These are phyloP conservation scores for Salix koriyanagi DNA, from an alignment of 345 rosid species.

Conservation along the genomic window DNA sequence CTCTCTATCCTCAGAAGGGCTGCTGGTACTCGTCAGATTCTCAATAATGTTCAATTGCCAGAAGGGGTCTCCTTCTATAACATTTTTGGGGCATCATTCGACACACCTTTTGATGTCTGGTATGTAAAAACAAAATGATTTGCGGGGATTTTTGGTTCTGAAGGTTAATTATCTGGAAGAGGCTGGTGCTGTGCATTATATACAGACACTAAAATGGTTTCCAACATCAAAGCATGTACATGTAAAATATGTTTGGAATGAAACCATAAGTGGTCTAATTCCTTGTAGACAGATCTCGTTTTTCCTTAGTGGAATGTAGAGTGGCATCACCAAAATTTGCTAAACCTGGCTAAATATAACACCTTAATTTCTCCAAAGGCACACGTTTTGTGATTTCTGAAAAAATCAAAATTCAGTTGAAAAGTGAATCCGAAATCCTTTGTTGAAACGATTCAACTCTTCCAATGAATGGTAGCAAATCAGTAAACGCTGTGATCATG, in stretches of 20 bases:
- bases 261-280: not conserved
- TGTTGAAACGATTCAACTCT: not conserved
- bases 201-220: not conserved
- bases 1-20: conserved; percentile 65
- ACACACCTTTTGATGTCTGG: conserved; percentile 85
- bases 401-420: not conserved
- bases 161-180: not conserved
- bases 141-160: not conserved
- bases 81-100: conserved; percentile 69
- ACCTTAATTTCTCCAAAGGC: too few relatives aligned
- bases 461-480: not conserved
- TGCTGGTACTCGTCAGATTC: conserved; percentile 55
- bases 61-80: conserved; percentile 69
- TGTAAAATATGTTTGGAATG: not conserved
- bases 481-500: not conserved
- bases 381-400: not conserved
- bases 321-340: not conserved
- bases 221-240: not conserved
- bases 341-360: too few relatives aligned
- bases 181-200: not conserved
- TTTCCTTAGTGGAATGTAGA: not conserved
- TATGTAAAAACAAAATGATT: conserved; percentile 25
- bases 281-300: not conserved
- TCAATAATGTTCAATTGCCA: conserved; percentile 58
- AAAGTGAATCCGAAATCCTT: not conserved